Evolutionary conservation across 2,329 filamentous ascomycete genomes (phyloP), one percentile per base, ranked within the genome.

Genomic region (Elsinoe ampelina): DNA sequence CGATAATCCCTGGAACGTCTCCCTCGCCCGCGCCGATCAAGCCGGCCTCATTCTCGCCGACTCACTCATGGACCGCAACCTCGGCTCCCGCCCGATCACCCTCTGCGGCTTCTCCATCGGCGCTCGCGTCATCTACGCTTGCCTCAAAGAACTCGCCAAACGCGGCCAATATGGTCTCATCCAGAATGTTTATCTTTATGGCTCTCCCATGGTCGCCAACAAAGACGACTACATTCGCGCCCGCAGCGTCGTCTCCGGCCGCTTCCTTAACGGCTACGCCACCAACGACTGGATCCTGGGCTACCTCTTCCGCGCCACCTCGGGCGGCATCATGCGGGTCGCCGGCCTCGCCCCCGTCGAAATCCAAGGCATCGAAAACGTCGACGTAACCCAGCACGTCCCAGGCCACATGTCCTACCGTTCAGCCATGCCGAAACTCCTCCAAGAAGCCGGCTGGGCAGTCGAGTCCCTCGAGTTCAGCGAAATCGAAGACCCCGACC

Each of bases 1-100:
- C 62, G 93, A 98, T 71, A 98, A 98, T 67, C 93, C 93, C 0
- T 98, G 93, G 93, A 89, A 87, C 22, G 91, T 96, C n/a, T 97
- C 93, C 1, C 80, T 95, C 51, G 89, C 93, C 65, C 84, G 93
- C 64, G 93, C 93, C 30, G 91, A 87, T 65, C 80, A 88, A 57
- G 89, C 92, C 6, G 93, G 93, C 2, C 80, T 95, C 47, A 95
- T 98, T 68, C 79, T 98, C 55, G 93, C 93, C 1, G 93, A 98
- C 70, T 96, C 92, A 0, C 76, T 98, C 34, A 87, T 95, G 59
- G 90, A 95, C 64, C 83, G 90, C 50, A 96, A 95, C 67, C 77
- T 98, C 17, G 93, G 93, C 13, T 89, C 90, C 5, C 81, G 93
- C 26, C 93, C 93, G 0, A 84, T 97, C 59, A 98, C 93, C 0